These are phyloP conservation scores for Blastobotrys buckinghamii DNA, from an alignment of 1,139 yeast genomes.

Conservation along the genomic window DNA sequence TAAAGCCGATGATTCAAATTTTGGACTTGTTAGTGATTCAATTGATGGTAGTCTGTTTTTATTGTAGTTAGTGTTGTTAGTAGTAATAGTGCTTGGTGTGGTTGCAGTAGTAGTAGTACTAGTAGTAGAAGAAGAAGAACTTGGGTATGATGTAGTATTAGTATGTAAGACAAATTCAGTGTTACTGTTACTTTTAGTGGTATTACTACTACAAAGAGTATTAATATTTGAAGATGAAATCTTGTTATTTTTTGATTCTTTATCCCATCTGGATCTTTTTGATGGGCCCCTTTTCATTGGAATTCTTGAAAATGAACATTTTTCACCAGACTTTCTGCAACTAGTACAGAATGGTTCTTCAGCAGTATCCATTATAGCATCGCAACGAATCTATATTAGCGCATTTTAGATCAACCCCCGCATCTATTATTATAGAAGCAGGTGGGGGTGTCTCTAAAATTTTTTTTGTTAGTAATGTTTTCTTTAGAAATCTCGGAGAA, in stretches of 20 bases:
- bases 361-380: conserved; percentile 28
- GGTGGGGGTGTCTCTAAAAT: not conserved
- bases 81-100: too few species aligned
- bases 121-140: not conserved
- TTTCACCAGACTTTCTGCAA: conserved; percentile 35
- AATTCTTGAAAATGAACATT: conserved; percentile 37
- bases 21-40: conserved; percentile 21
- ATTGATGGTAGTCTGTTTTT: conserved; percentile 27
- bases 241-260: not conserved
- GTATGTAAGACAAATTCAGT: conserved; percentile 7
- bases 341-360: conserved; percentile 33
- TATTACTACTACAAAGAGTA: not conserved
- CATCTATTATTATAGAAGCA: not conserved
- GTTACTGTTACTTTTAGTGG: conserved; percentile 1
- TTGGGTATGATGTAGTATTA: not conserved
- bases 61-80: too few species aligned
- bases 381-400: conserved; percentile 37
- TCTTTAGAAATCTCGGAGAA: too few species aligned
- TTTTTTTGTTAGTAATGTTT: not conserved
- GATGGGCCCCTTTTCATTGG: conserved; percentile 42
- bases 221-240: not conserved
- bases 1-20: conserved; percentile 7
- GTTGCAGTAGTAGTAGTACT: conserved; percentile 1
- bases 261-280: conserved; percentile 25
- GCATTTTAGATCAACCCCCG: too few species aligned